These are phyloP conservation scores for Apiospora aurea DNA, from an alignment of 2,329 filamentous ascomycete species.

Conservation along the genomic window DNA sequence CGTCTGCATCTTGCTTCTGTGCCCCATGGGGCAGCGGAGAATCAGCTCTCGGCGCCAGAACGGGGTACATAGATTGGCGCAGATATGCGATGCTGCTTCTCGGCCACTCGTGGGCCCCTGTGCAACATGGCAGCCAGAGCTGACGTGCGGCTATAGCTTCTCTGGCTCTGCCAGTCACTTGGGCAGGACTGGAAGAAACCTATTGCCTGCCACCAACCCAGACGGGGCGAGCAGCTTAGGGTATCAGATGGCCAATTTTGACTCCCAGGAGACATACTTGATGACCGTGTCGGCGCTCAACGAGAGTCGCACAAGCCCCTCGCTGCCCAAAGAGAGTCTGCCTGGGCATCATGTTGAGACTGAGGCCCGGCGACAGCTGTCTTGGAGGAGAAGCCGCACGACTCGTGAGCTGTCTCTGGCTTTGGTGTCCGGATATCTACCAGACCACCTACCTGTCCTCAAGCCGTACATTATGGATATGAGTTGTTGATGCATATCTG, in stretches of 20 bases:
- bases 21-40: constrained; percentile 20
- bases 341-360: neutral
- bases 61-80: constrained; percentile 15
- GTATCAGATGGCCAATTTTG: neutral
- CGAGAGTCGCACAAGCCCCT: neutral
- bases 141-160: constrained; percentile 14
- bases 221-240: neutral
- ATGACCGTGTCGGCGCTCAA: neutral
- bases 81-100: constrained; percentile 18
- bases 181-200: neutral
- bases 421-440: neutral
- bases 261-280: neutral
- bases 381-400: neutral
- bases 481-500: neutral
- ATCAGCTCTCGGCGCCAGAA: neutral
- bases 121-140: constrained; percentile 4
- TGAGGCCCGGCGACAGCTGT: neutral
- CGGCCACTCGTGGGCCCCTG: neutral
- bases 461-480: neutral
- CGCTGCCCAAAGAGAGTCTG: neutral
- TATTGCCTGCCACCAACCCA: neutral
- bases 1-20: neutral
- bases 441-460: neutral
- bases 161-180: neutral
- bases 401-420: neutral